Evolutionary conservation across 306 rosid species (phyloP).

Genomic region (Sesbania bispinosa): DNA sequence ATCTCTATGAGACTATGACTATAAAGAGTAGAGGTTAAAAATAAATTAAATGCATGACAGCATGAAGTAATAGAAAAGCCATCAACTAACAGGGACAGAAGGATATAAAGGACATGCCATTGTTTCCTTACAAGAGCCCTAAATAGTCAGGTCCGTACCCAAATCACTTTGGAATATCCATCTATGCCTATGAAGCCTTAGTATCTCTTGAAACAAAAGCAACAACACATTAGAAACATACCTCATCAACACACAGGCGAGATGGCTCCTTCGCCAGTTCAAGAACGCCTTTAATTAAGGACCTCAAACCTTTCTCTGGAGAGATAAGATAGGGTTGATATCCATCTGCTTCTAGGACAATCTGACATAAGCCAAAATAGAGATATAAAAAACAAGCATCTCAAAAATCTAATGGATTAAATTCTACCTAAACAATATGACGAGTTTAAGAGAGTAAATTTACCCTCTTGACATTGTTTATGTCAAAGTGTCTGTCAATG

Average conservation of each 20-base stretch:
- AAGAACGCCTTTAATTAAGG: conserved; percentile 91
- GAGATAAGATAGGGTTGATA: conserved; percentile 99
- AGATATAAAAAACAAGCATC: conserved; percentile 14
- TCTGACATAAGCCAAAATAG: conserved; percentile 41
- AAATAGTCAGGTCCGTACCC: conserved; percentile 5
- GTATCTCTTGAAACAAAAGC: conserved; percentile 1
- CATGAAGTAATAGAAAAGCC: background rate
- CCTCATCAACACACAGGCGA: conserved; percentile 97
- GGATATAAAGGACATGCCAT: background rate
- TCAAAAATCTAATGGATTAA: conserved; percentile 12
- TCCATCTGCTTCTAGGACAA: conserved; percentile 99
- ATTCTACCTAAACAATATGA: background rate
- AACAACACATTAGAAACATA: conserved; percentile 33
- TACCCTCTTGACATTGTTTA: conserved; percentile 96
- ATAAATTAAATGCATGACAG: background rate
- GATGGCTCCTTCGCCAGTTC: conserved; percentile 99
- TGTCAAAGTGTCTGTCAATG: conserved; percentile 92
- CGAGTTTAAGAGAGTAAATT: background rate
- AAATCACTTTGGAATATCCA: background rate
- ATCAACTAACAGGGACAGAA: background rate
- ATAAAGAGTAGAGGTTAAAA: background rate
- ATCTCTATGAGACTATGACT: no score
- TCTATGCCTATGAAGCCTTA: conserved; percentile 22
- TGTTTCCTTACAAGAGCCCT: background rate
- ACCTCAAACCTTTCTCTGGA: conserved; percentile 98